Percentiles rank a stretch among this genome's conserved stretches.
Conservation (phyloP, 495 filamentous ascomycete genomes). For the Aspergillus panamensis region DNA sequence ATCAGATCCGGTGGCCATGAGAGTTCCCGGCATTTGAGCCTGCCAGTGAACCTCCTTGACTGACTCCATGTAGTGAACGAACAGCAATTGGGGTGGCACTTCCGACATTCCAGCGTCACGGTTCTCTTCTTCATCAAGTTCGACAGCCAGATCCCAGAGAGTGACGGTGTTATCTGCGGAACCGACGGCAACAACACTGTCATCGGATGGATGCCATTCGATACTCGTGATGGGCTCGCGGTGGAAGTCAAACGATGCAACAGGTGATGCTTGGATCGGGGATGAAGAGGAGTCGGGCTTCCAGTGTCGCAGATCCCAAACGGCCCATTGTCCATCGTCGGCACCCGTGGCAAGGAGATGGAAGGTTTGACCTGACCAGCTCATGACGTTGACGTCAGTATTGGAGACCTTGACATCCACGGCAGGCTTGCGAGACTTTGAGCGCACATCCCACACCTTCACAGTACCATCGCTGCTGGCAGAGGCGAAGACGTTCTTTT, state of each 20-base stretch:
- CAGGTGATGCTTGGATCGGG: constrained; percentile 56
- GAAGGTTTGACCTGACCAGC: constrained; percentile 81
- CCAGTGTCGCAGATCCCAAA: constrained; percentile 96
- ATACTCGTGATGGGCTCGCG: constrained; percentile 92
- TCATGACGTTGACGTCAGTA: constrained; percentile 92
- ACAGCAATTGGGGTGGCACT: constrained; percentile 90
- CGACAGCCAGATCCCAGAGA: constrained; percentile 94
- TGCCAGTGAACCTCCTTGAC: constrained; percentile 98
- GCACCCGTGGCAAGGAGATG: constrained; percentile 90
- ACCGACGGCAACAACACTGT: constrained; percentile 88
- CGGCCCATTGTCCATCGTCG: constrained; percentile 90
- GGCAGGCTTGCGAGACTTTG: constrained; percentile 78
- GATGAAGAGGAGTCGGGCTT: constrained; percentile 58
- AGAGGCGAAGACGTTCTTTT: constrained; percentile 88
- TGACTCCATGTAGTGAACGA: constrained; percentile 91
- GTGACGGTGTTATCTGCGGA: constrained; percentile 93
- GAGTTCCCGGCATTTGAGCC: constrained; percentile 85
- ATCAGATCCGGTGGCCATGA: constrained; percentile 84
- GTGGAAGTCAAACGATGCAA: constrained; percentile 90
- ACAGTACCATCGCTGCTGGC: constrained; percentile 91
- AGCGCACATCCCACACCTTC: constrained; percentile 91
- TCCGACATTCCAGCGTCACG: constrained; percentile 83
- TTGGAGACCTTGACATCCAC: constrained; percentile 80
- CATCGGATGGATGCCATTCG: constrained; percentile 96
- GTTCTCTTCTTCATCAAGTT: constrained; percentile 93